Evolutionary conservation across 2,329 filamentous ascomycete species (phyloP).

Genomic region (Rachicladosporium sp.): DNA sequence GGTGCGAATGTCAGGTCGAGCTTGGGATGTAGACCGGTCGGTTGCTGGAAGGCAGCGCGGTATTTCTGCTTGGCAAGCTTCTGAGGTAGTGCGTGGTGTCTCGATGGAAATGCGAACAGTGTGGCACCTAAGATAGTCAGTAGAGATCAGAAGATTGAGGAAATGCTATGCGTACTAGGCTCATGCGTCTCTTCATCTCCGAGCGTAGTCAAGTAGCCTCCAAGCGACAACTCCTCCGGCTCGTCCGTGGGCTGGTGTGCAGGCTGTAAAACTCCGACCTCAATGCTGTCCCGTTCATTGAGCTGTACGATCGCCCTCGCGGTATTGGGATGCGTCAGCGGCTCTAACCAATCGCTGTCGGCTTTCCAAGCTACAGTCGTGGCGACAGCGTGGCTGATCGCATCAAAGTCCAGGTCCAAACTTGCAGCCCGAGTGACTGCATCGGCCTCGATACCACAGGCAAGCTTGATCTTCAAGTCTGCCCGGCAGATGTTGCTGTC

Average conservation of each 20-base stretch:
- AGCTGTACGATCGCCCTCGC: conserved; percentile 1
- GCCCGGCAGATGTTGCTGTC: conserved; percentile 19
- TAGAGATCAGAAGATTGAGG: no score
- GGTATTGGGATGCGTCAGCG: background rate
- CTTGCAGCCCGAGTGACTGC: conserved; percentile 2
- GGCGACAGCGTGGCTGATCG: conserved; percentile 51
- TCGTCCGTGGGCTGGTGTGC: conserved; percentile 47
- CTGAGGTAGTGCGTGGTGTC: conserved; percentile 50
- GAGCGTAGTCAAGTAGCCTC: conserved; percentile 66
- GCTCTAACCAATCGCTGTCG: background rate
- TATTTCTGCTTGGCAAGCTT: conserved; percentile 25
- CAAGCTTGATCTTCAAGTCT: conserved; percentile 2
- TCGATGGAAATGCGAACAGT: conserved; percentile 71
- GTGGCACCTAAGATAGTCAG: conserved; percentile 44
- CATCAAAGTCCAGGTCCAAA: conserved; percentile 68
- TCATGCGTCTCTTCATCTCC: conserved; percentile 51
- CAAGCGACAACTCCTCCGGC: conserved; percentile 62
- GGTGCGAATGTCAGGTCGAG: conserved; percentile 54
- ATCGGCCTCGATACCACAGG: conserved; percentile 4
- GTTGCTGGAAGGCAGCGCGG: conserved; percentile 50
- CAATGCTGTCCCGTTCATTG: conserved; percentile 40
- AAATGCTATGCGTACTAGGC: conserved; percentile 34
- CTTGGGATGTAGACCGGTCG: conserved; percentile 74
- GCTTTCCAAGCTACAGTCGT: conserved; percentile 51
- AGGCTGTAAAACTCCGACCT: conserved; percentile 63